Evolutionary conservation across 345 rosid genomes (phyloP).

Genomic region (Citropsis articulata): DNA sequence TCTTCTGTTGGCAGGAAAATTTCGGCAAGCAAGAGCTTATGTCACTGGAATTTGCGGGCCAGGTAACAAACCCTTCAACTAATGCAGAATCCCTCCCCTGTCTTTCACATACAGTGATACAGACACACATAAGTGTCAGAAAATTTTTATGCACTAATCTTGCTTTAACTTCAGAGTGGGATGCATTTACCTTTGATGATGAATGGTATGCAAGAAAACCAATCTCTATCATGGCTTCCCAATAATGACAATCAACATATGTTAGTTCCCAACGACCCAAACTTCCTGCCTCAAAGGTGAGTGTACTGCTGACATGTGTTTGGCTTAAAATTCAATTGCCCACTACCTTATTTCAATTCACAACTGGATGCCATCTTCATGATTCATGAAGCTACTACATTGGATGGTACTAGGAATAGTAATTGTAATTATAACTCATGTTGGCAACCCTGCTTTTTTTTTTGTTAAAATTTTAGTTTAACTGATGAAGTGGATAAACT

Average conservation of each 20-base stretch:
- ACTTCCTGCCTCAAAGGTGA: constrained; percentile 57
- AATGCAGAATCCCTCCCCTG: not conserved
- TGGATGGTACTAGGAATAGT: not conserved
- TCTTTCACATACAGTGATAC: not conserved
- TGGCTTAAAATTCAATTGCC: not conserved
- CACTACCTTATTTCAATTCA: not conserved
- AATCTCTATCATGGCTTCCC: constrained; percentile 66
- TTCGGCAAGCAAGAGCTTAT: constrained; percentile 52
- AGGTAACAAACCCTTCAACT: constrained; percentile 38
- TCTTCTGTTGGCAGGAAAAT: constrained; percentile 52
- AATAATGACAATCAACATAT: constrained; percentile 55
- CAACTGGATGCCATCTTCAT: not conserved
- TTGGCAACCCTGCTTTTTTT: not conserved
- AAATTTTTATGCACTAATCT: constrained; percentile 13
- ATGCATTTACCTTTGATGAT: constrained; percentile 57
- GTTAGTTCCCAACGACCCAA: constrained; percentile 51
- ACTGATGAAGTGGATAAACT: not conserved
- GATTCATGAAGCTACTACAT: not conserved
- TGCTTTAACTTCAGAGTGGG: constrained; percentile 46
- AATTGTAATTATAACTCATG: not conserved
- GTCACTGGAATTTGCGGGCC: constrained; percentile 55
- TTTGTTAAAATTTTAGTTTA: not conserved
- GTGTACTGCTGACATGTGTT: not conserved
- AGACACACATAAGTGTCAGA: constrained; percentile 9
- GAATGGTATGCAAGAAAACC: constrained; percentile 61